Evolutionary conservation across 768 basidiomycete species (phyloP).

Genomic region (Lentinus tigrinus): DNA sequence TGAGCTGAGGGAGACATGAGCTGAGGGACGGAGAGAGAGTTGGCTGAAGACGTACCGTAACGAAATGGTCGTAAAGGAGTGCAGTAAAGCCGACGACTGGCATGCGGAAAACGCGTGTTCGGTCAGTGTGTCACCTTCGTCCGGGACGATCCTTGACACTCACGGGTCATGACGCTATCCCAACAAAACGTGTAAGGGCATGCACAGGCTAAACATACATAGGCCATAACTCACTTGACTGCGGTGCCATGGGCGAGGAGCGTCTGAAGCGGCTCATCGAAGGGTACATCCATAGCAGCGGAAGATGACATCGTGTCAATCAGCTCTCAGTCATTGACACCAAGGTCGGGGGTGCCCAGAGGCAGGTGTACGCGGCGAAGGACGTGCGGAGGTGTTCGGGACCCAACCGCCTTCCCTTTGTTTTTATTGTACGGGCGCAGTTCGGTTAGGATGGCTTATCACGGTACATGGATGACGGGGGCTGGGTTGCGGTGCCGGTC

Average conservation of each 20-base stretch:
- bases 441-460: not conserved
- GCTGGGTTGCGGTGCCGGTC: constrained; percentile 7
- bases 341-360: not conserved
- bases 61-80: constrained; percentile 28
- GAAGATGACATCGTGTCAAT: constrained; percentile 19
- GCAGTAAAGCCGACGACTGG: constrained; percentile 26
- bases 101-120: not conserved
- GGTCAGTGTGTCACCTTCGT: not conserved
- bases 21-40: not conserved
- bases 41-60: constrained; percentile 20
- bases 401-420: not conserved
- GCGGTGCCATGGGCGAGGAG: constrained; percentile 20
- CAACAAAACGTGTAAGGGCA: constrained; percentile 17
- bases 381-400: not conserved
- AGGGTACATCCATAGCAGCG: constrained; percentile 15
- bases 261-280: constrained; percentile 18
- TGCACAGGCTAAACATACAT: not conserved
- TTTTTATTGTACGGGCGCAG: constrained; percentile 3
- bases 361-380: not conserved
- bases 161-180: constrained; percentile 26
- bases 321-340: constrained; percentile 11
- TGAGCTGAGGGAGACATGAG: constrained; percentile 16
- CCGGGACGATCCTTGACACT: not conserved
- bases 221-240: constrained; percentile 24
- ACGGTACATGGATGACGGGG: not conserved